phyloP scores from a whole-genome alignment of 306 rosid genomes.

The Abrus pulchellus region DNA sequence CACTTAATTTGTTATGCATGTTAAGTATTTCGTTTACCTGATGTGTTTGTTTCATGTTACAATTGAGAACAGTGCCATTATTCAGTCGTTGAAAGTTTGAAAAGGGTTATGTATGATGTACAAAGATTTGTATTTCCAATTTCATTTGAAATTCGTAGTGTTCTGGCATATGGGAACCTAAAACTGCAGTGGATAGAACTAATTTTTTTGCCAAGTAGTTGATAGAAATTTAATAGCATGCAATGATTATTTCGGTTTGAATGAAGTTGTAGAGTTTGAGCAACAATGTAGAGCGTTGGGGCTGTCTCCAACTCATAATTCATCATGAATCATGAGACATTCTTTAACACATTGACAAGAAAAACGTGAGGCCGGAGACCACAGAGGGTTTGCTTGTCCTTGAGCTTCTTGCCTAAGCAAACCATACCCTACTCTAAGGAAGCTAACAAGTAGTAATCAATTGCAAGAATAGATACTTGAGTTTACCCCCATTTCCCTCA shows the following conservation, averaged over 20 bases:
- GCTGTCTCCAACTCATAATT: slow-evolving; percentile 10
- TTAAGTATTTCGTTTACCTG: no score
- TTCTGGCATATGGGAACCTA: slow-evolving; percentile 4
- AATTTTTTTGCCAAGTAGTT: neutral
- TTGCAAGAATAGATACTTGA: neutral
- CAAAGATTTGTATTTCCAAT: neutral
- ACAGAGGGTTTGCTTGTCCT: neutral
- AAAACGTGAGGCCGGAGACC: neutral
- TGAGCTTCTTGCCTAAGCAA: slow-evolving; percentile 25
- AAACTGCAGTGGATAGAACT: neutral
- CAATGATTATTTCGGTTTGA: slow-evolving; percentile 17
- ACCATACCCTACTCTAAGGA: slow-evolving; percentile 19
- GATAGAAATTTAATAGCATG: slow-evolving; percentile 5
- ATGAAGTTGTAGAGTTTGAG: neutral
- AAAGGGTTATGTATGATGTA: neutral
- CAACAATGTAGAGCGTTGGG: neutral
- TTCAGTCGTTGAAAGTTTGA: neutral
- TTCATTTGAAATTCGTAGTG: neutral
- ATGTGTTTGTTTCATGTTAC: neutral
- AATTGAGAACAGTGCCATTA: neutral
- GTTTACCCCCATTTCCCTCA: neutral
- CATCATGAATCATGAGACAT: slow-evolving; percentile 36
- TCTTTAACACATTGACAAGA: slow-evolving; percentile 7
- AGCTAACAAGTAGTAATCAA: neutral
- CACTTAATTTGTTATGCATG: no score